Evolutionary conservation across 495 filamentous ascomycete species (phyloP), one percentile per base, ranked within the genome.

Genomic region (Aspergillus cavernicola): DNA sequence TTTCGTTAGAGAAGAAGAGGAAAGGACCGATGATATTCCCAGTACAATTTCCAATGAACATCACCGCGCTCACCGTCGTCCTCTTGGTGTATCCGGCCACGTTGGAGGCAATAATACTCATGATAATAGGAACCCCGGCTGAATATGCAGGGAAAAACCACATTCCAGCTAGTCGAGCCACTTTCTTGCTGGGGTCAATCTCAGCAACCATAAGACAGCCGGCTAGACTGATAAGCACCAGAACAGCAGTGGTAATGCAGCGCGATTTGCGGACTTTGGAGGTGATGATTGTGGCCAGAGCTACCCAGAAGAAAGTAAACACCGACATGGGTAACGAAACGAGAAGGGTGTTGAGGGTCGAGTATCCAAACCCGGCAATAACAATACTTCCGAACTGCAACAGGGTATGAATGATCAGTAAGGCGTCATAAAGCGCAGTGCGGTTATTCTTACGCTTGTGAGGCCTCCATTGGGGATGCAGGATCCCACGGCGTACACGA

Each of bases 361-460:
- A 28, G 24, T 46, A 73, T 1, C 70, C 68, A 32, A 73, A 66
- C 3, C 60, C 56, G 7, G 55, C 61, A 29, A 73, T 61, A 15
- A 73, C 62, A 3, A 70, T 56, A 10, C 58, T 58, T 12, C 48
- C 51, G 42, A 73, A 73, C 59, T 62, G n/a, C n/a, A n/a, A n/a
- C n/a, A n/a, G n/a, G 22, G 16, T 1, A 12, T n/a, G 19, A 10
- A 8, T 16, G 9, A 5, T 23, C 6, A 31, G 16, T 1, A 16
- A 12, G 2, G 6, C 9, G 1, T 36, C 9, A 24, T 15, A 4
- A 1, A 7, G 28, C 23, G n/a, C n/a, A n/a, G n/a, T n/a, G n/a
- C 29, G 10, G 28, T 13, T 3, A 13, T 4, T 35, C 59, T 32
- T 56, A 62, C 59, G 18, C 52, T 58, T 12, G 59, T 62, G 1